A percentile compares a stretch with the other conserved stretches of the same genome.
Conservation (phyloP, 176 grass and related monocot species). For the Dactylis glomerata region DNA sequence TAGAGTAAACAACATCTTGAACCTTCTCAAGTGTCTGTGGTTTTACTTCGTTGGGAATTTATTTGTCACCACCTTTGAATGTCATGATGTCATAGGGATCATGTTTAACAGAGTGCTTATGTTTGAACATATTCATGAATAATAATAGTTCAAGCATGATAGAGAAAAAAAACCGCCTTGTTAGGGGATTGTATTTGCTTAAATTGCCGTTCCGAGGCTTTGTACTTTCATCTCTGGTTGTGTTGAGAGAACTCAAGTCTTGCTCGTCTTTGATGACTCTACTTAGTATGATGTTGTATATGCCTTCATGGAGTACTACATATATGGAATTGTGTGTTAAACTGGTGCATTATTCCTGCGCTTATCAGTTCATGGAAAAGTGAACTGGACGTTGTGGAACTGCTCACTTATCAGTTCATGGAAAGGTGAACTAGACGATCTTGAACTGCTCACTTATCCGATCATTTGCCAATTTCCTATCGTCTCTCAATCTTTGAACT, state of each 20-base stretch:
- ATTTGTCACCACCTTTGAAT: background rate
- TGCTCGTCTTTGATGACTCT: background rate
- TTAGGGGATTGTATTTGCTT: background rate
- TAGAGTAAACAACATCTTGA: slow-evolving; percentile 45
- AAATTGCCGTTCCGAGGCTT: background rate
- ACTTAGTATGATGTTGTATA: background rate
- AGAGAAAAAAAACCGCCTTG: background rate
- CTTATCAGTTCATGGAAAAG: background rate
- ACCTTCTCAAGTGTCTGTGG: background rate
- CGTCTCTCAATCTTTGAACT: background rate
- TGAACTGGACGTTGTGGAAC: background rate
- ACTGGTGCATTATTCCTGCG: background rate
- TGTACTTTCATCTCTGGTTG: background rate
- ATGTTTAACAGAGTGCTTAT: background rate
- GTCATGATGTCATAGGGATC: background rate
- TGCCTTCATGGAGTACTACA: background rate
- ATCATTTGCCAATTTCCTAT: background rate
- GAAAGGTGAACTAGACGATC: background rate
- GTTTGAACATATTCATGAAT: slow-evolving; percentile 3
- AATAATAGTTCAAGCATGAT: slow-evolving; percentile 8
- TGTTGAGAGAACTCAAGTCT: background rate
- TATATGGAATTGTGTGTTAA: background rate
- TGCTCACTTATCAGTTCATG: background rate
- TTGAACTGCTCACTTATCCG: background rate
- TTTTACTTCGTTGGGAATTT: background rate